Evolutionary conservation across 306 rosid species (phyloP), one percentile per base, ranked within the genome.

Genomic region (Citrullus mucosospermus): DNA sequence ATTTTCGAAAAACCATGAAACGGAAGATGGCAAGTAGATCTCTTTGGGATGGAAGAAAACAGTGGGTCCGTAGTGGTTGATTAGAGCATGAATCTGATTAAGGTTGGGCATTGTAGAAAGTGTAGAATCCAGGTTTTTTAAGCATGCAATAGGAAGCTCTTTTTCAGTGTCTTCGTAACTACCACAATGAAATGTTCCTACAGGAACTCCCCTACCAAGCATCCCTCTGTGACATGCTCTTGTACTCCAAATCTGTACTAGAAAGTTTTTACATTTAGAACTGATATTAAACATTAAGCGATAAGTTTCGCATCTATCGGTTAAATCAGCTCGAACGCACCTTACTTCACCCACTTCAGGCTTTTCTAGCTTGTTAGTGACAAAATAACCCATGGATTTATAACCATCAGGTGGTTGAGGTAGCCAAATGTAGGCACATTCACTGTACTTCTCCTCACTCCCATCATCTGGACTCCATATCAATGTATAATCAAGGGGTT

Each of bases 341-440:
- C 83, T 87, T 77, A 92, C 87, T 80, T 85, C 91, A 83, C 91
- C 87, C 87, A 92, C 82, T 79, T 78, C 73, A 0, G 98, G 98
- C 84, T 90, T 92, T 6, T 79, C 84, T 20, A 89, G 89, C 36
- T 17, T 82, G 76, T 84, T 72, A 10, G 98, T 87, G 38, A 90
- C 97, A 78, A 94, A 82, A 82, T 79, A 90, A 8, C 98, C 97
- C 75, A 92, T 80, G 66, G 91, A 85, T 84, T 76, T 86, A 78
- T 92, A 94, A 69, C 97, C 97, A 70, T 89, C 88, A 71, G 95
- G 90, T 71, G 97, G 92, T 76, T 76, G 91, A 69, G 98, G 98
- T 17, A 82, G 78, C 98, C 97, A 94, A 86, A 92, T 82, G 82
- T 88, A 90, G 80, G 89, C 92, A 85, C 78, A 79, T 70, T 66